Evolutionary conservation across 768 basidiomycete species (phyloP).

Genomic region (Austroboletus eburneus): DNA sequence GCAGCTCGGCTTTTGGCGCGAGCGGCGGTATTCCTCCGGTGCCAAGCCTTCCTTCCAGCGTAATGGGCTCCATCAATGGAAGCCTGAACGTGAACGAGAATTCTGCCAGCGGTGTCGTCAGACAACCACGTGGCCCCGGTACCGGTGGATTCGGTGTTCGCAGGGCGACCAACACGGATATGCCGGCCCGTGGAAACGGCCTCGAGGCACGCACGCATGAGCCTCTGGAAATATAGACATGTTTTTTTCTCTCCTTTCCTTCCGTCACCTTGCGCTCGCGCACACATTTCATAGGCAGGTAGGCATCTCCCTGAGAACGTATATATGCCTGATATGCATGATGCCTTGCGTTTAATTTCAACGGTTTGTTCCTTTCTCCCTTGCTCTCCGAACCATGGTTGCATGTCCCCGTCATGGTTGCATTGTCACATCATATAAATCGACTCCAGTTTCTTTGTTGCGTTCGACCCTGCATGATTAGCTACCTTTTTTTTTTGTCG

Average conservation of each 20-base stretch:
- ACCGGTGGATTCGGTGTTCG: constrained; percentile 68
- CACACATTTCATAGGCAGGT: constrained; percentile 15
- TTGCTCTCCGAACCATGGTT: constrained; percentile 14
- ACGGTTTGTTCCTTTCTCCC: constrained; percentile 6
- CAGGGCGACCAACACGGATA: constrained; percentile 34
- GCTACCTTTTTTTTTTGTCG: no score
- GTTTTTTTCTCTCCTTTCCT: neutral
- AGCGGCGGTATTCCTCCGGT: constrained; percentile 62
- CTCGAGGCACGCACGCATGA: constrained; percentile 85
- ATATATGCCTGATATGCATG: constrained; percentile 26
- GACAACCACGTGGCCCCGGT: constrained; percentile 85
- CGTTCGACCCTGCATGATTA: neutral
- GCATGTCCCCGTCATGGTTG: no score
- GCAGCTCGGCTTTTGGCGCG: constrained; percentile 29
- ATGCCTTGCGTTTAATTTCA: constrained; percentile 21
- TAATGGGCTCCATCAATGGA: constrained; percentile 44
- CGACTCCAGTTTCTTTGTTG: neutral
- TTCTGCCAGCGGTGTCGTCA: constrained; percentile 46
- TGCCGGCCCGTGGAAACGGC: constrained; percentile 53
- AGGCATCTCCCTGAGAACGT: constrained; percentile 16
- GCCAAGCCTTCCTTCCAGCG: constrained; percentile 65
- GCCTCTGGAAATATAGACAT: constrained; percentile 71
- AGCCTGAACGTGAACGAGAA: constrained; percentile 36
- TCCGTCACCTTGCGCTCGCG: no score
- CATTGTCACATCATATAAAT: neutral